A percentile compares a stretch with the other conserved stretches of the same genome.
Evolutionary conservation across 176 grass and related monocot genomes (phyloP).

Genomic region (Puccinellia tenuiflora): DNA sequence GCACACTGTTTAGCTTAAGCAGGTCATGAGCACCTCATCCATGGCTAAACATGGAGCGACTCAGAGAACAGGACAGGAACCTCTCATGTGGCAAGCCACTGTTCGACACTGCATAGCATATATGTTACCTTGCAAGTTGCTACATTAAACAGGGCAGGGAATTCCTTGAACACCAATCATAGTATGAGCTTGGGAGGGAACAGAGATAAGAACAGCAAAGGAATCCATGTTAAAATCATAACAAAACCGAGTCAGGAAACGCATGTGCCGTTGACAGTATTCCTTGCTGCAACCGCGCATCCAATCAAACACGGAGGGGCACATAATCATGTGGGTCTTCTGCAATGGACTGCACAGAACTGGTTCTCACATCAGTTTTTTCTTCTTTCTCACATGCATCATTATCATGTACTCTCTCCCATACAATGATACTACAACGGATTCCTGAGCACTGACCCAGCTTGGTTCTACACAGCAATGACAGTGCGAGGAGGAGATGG

Average conservation of each 20-base stretch:
- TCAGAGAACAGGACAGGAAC: background rate
- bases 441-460: background rate
- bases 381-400: background rate
- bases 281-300: constrained; percentile 23
- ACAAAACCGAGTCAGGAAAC: background rate
- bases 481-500: background rate
- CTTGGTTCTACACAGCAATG: background rate
- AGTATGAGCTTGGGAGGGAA: constrained; percentile 1
- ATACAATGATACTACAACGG: no score
- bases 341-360: background rate
- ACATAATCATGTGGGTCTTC: background rate
- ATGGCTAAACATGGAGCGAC: background rate
- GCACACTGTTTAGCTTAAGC: background rate
- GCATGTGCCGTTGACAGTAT: constrained; percentile 38
- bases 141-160: background rate
- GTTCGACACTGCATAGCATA: background rate
- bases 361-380: background rate
- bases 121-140: background rate
- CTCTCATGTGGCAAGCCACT: background rate
- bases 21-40: background rate
- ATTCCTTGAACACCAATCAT: background rate
- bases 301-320: background rate
- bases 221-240: background rate
- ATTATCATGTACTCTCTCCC: no score
- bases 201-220: background rate